Evolutionary conservation across 2,329 filamentous ascomycete species (phyloP).

Genomic region (Biscogniauxia mediterranea): DNA sequence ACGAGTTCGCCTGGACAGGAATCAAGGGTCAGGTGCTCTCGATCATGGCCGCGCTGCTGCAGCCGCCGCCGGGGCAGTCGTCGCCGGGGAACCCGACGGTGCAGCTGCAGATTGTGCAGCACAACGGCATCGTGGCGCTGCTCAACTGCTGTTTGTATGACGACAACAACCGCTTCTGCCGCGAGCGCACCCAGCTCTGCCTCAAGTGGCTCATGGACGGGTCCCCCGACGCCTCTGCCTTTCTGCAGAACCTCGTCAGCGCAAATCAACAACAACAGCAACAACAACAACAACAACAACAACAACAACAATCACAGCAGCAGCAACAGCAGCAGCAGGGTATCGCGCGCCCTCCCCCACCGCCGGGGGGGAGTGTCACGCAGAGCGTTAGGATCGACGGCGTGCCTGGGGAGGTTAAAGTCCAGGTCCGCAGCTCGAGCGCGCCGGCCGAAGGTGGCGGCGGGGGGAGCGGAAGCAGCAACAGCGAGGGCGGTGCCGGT

Average conservation of each 20-base stretch:
- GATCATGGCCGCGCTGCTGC: conserved; percentile 84
- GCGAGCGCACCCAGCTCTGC: conserved; percentile 85
- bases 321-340: conserved; percentile 29
- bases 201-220: conserved; percentile 81
- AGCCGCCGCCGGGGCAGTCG: conserved; percentile 66
- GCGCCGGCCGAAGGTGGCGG: conserved; percentile 19
- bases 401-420: conserved; percentile 55
- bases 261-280: conserved; percentile 24
- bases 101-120: conserved; percentile 81
- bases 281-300: conserved; percentile 8
- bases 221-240: conserved; percentile 69
- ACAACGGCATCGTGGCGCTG: conserved; percentile 83
- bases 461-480: too few relatives aligned
- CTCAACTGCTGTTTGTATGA: conserved; percentile 90
- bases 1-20: conserved; percentile 66
- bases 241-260: conserved; percentile 62
- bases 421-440: conserved; percentile 45
- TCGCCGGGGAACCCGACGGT: conserved; percentile 69
- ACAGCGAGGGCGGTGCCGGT: background rate
- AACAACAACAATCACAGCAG: conserved; percentile 24
- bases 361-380: conserved; percentile 14
- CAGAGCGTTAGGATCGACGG: conserved; percentile 54
- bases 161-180: conserved; percentile 90
- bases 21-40: conserved; percentile 92
- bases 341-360: too few relatives aligned